phyloP scores from a whole-genome alignment of 495 filamentous ascomycete species.

The Penicilliopsis zonata region DNA sequence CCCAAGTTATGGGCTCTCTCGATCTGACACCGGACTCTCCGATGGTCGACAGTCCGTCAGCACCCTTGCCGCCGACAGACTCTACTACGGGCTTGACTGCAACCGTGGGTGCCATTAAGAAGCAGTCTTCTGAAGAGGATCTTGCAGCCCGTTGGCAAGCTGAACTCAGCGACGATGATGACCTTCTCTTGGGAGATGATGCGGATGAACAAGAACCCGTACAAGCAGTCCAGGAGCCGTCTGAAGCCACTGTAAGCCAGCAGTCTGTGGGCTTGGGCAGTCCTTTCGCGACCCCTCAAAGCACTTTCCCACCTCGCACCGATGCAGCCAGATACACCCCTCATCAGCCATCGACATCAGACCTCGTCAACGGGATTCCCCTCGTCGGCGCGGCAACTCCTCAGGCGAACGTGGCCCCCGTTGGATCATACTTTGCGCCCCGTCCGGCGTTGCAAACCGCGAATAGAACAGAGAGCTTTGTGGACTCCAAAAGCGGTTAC shows the following conservation, averaged over 20 bases:
- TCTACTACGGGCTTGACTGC: conserved; percentile 15
- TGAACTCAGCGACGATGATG: conserved; percentile 58
- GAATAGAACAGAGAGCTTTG: conserved; percentile 59
- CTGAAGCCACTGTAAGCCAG: no score
- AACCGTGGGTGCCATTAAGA: conserved; percentile 7
- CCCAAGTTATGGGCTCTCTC: conserved; percentile 25
- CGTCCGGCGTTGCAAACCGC: conserved; percentile 21
- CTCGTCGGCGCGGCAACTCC: conserved; percentile 14
- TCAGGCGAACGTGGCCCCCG: conserved; percentile 18
- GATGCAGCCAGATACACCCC: conserved; percentile 23
- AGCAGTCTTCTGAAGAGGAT: conserved; percentile 9
- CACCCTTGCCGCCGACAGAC: conserved; percentile 18
- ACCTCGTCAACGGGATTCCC: conserved; percentile 21
- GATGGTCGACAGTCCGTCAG: conserved; percentile 19
- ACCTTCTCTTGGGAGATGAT: conserved; percentile 58
- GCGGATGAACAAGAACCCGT: conserved; percentile 5
- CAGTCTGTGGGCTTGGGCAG: conserved; percentile 18
- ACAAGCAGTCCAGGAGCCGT: conserved; percentile 1
- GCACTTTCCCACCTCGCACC: conserved; percentile 8
- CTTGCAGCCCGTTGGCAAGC: conserved; percentile 15
- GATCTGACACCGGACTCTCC: conserved; percentile 17
- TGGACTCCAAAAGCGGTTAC: conserved; percentile 79
- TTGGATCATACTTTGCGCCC: conserved; percentile 27
- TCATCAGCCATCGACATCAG: conserved; percentile 32
- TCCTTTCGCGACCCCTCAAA: conserved; percentile 21